These are phyloP conservation scores for Cyathus striatus DNA, from an alignment of 768 basidiomycete species.

Conservation along the genomic window DNA sequence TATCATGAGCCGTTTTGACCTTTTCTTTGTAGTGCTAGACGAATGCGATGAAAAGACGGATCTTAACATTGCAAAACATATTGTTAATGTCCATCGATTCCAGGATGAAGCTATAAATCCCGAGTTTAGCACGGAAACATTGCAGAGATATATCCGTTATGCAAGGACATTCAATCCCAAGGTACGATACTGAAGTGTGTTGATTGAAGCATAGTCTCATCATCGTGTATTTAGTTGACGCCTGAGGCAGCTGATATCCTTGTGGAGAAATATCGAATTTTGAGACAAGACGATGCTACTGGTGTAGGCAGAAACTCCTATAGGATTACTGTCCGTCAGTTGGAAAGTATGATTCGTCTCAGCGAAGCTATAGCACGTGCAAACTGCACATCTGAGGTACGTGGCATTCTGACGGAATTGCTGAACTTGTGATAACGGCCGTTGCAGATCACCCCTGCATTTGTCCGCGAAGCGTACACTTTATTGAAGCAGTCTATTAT, in stretches of 20 bases:
- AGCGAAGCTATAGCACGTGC: constrained; percentile 97
- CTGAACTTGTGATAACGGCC: background rate
- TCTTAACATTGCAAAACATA: constrained; percentile 91
- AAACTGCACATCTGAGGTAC: constrained; percentile 89
- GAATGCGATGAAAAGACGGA: constrained; percentile 94
- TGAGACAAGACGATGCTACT: constrained; percentile 89
- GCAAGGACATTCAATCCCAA: constrained; percentile 98
- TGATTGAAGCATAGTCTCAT: constrained; percentile 5
- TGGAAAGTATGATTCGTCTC: constrained; percentile 97
- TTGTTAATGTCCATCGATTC: constrained; percentile 96
- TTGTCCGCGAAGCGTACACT: constrained; percentile 93
- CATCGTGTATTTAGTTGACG: constrained; percentile 60
- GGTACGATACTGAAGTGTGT: constrained; percentile 34
- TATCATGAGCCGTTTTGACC: constrained; percentile 97
- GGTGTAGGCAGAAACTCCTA: constrained; percentile 90
- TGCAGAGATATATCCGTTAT: constrained; percentile 96
- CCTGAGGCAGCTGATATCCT: constrained; percentile 88
- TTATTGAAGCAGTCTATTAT: constrained; percentile 96
- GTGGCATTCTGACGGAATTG: constrained; percentile 9
- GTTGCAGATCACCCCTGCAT: constrained; percentile 80
- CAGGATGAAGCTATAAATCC: constrained; percentile 93
- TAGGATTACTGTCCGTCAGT: constrained; percentile 94
- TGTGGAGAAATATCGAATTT: constrained; percentile 90
- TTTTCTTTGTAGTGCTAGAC: constrained; percentile 97
- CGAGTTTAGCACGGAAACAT: constrained; percentile 93